These are phyloP conservation scores for Cochlearia excelsa DNA, from an alignment of 345 rosid species.

Conservation along the genomic window DNA sequence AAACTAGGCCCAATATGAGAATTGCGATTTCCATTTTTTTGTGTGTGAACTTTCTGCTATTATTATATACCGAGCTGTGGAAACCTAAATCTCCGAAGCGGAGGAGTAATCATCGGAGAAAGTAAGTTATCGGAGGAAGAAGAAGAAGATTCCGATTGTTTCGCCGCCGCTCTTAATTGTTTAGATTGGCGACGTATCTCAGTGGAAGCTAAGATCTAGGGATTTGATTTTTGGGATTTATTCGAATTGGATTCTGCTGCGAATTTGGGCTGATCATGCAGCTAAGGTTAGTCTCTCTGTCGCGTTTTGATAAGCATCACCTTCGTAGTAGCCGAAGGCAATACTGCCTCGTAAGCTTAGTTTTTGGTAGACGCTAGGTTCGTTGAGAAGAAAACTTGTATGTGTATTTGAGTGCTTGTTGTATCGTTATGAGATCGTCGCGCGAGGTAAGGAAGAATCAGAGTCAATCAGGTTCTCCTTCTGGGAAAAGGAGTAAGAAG, in stretches of 20 bases:
- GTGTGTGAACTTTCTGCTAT: no score
- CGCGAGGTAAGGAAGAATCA: constrained; percentile 39
- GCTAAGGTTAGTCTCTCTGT: constrained; percentile 23
- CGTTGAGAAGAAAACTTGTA: constrained; percentile 11
- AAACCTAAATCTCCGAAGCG: constrained; percentile 17
- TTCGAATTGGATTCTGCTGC: constrained; percentile 8
- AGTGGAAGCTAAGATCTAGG: constrained; percentile 15
- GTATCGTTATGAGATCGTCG: constrained; percentile 62
- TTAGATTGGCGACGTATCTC: background rate
- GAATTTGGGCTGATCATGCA: constrained; percentile 12
- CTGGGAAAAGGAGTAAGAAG: constrained; percentile 75
- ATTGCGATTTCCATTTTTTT: no score
- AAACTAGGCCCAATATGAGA: no score
- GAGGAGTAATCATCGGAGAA: constrained; percentile 27
- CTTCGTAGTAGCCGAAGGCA: background rate
- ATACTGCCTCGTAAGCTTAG: background rate
- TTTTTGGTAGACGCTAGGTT: constrained; percentile 6
- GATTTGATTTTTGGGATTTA: constrained; percentile 1
- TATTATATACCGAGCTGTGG: background rate
- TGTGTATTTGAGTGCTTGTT: background rate
- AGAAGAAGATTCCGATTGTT: constrained; percentile 2
- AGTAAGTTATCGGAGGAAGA: background rate
- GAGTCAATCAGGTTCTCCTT: constrained; percentile 48
- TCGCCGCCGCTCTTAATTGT: background rate
- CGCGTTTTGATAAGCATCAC: constrained; percentile 12